Conservation (phyloP, 2,329 filamentous ascomycete genomes). For the Rhinocladiella mackenziei region DNA sequence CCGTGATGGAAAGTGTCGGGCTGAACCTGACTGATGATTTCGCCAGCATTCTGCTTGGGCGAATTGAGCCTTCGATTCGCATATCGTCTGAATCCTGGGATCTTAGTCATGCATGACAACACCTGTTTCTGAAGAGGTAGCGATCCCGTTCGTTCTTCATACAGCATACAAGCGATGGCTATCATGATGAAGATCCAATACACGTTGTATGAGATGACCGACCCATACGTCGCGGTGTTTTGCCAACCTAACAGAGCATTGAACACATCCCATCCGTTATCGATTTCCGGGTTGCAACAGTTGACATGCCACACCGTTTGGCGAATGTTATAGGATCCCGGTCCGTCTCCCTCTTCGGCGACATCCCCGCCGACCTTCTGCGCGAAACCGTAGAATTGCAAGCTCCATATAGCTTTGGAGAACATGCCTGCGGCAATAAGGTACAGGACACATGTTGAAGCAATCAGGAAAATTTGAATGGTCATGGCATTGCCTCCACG, state of each 20-base stretch:
- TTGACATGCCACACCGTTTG: slow-evolving; percentile 80
- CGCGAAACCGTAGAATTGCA: slow-evolving; percentile 67
- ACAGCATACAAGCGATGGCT: slow-evolving; percentile 62
- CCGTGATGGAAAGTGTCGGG: slow-evolving; percentile 1
- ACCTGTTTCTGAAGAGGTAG: slow-evolving; percentile 26
- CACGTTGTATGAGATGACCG: slow-evolving; percentile 79
- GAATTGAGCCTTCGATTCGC: slow-evolving; percentile 19
- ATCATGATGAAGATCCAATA: slow-evolving; percentile 75
- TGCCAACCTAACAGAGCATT: slow-evolving; percentile 82
- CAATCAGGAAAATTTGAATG: slow-evolving; percentile 71
- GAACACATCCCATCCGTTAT: slow-evolving; percentile 81
- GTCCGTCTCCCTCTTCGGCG: slow-evolving; percentile 59
- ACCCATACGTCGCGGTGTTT: slow-evolving; percentile 83
- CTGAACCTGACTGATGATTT: slow-evolving; percentile 10
- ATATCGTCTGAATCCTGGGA: slow-evolving; percentile 28
- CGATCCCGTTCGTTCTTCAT: slow-evolving; percentile 51
- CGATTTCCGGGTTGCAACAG: slow-evolving; percentile 70
- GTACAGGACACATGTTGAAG: slow-evolving; percentile 77
- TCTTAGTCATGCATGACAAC: slow-evolving; percentile 23
- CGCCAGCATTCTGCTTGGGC: background rate
- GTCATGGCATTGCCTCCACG: slow-evolving; percentile 63
- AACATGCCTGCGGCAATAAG: slow-evolving; percentile 79
- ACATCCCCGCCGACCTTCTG: slow-evolving; percentile 54
- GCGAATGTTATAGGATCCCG: slow-evolving; percentile 74
- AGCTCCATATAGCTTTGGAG: slow-evolving; percentile 71